Evolutionary conservation across 176 grass and related monocot species (phyloP).

Genomic region (Eragrostis nindensis): DNA sequence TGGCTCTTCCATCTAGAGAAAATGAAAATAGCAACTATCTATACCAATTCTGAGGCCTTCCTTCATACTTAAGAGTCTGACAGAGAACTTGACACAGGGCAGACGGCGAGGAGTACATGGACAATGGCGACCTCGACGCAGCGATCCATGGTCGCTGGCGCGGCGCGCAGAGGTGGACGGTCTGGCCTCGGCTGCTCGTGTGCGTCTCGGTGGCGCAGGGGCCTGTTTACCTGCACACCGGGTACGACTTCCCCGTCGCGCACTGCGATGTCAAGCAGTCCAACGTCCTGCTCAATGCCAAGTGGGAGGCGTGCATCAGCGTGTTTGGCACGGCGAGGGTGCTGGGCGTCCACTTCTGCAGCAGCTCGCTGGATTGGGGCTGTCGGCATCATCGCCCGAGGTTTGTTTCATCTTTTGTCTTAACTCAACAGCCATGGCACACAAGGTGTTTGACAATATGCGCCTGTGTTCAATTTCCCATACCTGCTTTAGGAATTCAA

Average conservation of each 20-base stretch:
- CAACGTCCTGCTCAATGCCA: constrained; percentile 69
- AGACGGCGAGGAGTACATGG: constrained; percentile 91
- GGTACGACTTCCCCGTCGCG: constrained; percentile 76
- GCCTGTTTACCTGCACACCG: constrained; percentile 77
- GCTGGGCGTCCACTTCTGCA: constrained; percentile 69
- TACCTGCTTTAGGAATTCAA: too few relatives aligned
- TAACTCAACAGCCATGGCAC: too few relatives aligned
- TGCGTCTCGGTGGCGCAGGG: constrained; percentile 77
- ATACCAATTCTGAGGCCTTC: too few relatives aligned
- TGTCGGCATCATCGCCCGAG: too few relatives aligned
- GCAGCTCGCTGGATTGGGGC: too few relatives aligned
- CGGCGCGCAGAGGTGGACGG: constrained; percentile 42
- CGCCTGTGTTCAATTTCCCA: too few relatives aligned
- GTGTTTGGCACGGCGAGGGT: constrained; percentile 85
- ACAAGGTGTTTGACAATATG: too few relatives aligned
- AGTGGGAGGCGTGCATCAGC: constrained; percentile 76
- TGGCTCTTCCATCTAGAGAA: too few relatives aligned
- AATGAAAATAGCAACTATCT: too few relatives aligned
- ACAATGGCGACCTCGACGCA: constrained; percentile 79
- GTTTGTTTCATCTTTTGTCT: too few relatives aligned
- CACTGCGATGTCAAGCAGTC: constrained; percentile 96
- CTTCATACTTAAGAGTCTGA: too few relatives aligned
- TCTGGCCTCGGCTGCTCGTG: constrained; percentile 57
- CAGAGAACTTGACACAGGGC: too few relatives aligned
- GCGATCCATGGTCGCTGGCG: constrained; percentile 44